Percentiles rank a stretch among this genome's conserved stretches.
Evolutionary conservation across 2,329 filamentous ascomycete genomes (phyloP).

Genomic region (Alternaria solani): DNA sequence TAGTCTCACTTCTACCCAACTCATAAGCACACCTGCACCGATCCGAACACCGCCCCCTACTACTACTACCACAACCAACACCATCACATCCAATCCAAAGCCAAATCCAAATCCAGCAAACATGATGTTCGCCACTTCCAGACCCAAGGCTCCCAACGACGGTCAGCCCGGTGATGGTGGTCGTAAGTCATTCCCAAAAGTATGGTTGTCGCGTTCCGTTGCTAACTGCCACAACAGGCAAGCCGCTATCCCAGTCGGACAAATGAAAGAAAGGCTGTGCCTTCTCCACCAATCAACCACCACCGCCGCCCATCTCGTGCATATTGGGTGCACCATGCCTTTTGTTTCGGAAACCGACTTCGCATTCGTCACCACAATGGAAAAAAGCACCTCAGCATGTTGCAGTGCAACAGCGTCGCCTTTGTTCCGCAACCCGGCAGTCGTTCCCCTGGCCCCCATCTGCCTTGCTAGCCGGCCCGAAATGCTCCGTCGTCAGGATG

Average conservation of each 20-base stretch:
- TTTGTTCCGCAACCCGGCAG: slow-evolving; percentile 13
- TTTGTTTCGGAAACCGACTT: slow-evolving; percentile 21
- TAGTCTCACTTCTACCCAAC: slow-evolving; percentile 25
- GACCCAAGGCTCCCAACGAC: slow-evolving; percentile 18
- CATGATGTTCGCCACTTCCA: slow-evolving; percentile 22
- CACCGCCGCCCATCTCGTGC: slow-evolving; percentile 11
- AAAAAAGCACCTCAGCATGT: slow-evolving; percentile 9
- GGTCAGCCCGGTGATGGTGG: slow-evolving; percentile 29
- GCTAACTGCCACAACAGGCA: slow-evolving; percentile 25
- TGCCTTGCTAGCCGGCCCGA: slow-evolving; percentile 1
- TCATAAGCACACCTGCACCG: slow-evolving; percentile 24
- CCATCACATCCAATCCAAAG: not conserved
- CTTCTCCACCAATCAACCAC: slow-evolving; percentile 17
- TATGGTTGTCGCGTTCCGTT: not conserved
- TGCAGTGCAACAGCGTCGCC: slow-evolving; percentile 14
- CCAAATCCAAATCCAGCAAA: slow-evolving; percentile 11
- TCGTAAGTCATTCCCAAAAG: slow-evolving; percentile 23
- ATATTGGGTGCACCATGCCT: slow-evolving; percentile 30
- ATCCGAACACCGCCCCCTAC: slow-evolving; percentile 11
- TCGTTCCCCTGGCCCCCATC: slow-evolving; percentile 8
- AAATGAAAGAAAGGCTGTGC: slow-evolving; percentile 26
- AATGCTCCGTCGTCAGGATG: slow-evolving; percentile 16
- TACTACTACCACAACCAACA: slow-evolving; percentile 12
- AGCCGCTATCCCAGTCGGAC: slow-evolving; percentile 23
- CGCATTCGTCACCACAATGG: slow-evolving; percentile 9